Base-by-base conservation (phyloP, 2,329 filamentous ascomycete genomes). In the Xenoacremonium recifei region DNA sequence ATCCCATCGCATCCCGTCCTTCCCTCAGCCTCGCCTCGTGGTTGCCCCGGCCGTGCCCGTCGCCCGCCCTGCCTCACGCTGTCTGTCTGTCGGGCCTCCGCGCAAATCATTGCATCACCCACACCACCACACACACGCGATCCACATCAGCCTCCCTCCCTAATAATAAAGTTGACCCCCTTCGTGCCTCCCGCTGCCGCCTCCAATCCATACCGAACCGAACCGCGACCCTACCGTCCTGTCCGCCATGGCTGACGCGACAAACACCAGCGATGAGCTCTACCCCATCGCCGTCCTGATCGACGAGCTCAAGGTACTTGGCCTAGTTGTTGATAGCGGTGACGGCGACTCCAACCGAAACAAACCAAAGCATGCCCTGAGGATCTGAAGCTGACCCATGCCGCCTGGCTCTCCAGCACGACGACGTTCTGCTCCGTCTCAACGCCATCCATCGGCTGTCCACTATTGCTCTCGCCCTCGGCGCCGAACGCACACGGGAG, bases 221-320 rank as follows among this genome's bases (percentile, higher is more conserved):
- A 52, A 55, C 60, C 57, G 57, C 60, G 61, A 60, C 59, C 50
- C 55, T 52, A 44, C 58, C 54, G 48, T 50, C 49, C 60, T 61
- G 62, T 68, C 72, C 80, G 79, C 70, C 69, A 97, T 97, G 92
- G 89, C 81, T 72, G 81, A 96, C 75, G 86, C 85, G 73, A 80
- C 85, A 69, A 88, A 85, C 72, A 84, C 92, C 76, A 95, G 86
- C 70, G 93, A 99, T 75, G 95, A 97, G 84, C 90, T 99, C 64
- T 99, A 97, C 72, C 93, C 93, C 68, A 99, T 99, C 77, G 93
- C 95, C 65, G 93, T 99, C 58, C 85, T 99, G 72, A 99, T 99
- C 72, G 93, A 99, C 71, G 93, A 99, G 82, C 80, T 99, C 64
- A 99, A 96, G 89, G 91, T 96, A 81, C n/a, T n/a, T n/a, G n/a